Base-by-base conservation (phyloP, 1,284 basidiomycete genomes). In the Gomphus bonarii region DNA sequence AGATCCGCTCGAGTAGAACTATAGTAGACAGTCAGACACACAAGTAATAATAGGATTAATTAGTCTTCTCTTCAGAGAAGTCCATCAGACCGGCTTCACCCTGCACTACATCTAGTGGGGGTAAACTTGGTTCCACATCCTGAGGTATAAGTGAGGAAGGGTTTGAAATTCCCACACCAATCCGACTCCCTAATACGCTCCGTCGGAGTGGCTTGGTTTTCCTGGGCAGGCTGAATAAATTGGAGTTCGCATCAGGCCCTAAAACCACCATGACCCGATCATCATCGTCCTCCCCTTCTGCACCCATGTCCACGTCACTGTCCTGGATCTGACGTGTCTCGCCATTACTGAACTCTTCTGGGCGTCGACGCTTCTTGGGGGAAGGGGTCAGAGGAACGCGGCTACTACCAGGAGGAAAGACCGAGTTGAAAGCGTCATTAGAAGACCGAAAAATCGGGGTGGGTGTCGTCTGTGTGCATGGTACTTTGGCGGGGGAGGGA, bases 171-270 rank as follows among this genome's bases (percentile, higher is more conserved):
- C 10, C 10, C 11, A 5, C 28, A 31, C 18, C 30, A 20, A n/a
- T 28, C n/a, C 18, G 42, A 31, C 2, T 16, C 14, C 12, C 18
- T 11, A 25, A 18, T 9, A 28, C 12, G n/a, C 25, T 55, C 18
- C 33, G 54, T 54, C 42, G 36, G n/a, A 55, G 54, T 30, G 54
- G 44, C 44, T 55, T 55, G 33, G 48, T 55, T 18, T 55, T 55
- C 22, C 54, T 36, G 0, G 43, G 46, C 35, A 30, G 20, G 30
- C 30, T 43, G 38, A 30, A n/a, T 18, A 48, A 6, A 25, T 12
- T 48, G 3, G 44, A 46, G 33, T 36, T 22, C 33, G 44, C 44
- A 48, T 48, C 54, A 20, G 54, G 44, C 11, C 54, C 44, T 30
- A 55, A 25, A 10, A 55, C 31, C 25, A 47, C 6, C 42, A 47